Base-by-base conservation (phyloP, 2,329 filamentous ascomycete genomes). In the Septoria petroselini region DNA sequence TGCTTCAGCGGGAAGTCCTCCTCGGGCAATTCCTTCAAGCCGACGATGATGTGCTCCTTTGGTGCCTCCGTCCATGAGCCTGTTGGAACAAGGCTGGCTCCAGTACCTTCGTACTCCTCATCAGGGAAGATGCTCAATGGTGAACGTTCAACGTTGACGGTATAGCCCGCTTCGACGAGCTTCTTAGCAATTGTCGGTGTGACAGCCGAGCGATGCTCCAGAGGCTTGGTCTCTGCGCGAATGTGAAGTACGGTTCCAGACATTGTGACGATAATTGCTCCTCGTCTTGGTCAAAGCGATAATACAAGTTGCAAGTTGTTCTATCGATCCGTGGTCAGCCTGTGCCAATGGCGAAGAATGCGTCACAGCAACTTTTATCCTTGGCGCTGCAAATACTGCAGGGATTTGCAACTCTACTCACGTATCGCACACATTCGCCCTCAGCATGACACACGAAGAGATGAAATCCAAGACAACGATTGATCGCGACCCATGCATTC, bases 1-100 rank as follows among this genome's bases (percentile, higher is more conserved):
- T 91, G 86, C 73, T 85, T 81, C 45, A 90, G 78, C 34, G 85
- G 83, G 50, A 69, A 82, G 53, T 81, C 78, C 64, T 88, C 83
- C 48, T 70, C 67, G 2, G 67, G 67, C 37, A 70, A 53, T 51
- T 71, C 79, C 76, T 70, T 70, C 48, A 70, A 56, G 8, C 67
- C 68, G 51, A 68, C 54, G 35, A 70, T 61, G 52, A 69, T 65
- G 52, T 67, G 63, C 31, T 70, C 67, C 40, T 58, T 77, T 2
- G 70, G 70, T 12, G 65, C 69, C 42, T 71, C 60, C 5, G 62
- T 61, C 70, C 70, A 72, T 17, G 65, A 70, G 7, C 68, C 69
- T 39, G 69, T 67, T 4, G 68, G 65, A 6, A 72, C 69, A 8
- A 72, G 59, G 7, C 53, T 67, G 5, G 68, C 69, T 25, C 70